Conservation (phyloP, 139 green algal species). For the Volvox reticuliferus region DNA sequence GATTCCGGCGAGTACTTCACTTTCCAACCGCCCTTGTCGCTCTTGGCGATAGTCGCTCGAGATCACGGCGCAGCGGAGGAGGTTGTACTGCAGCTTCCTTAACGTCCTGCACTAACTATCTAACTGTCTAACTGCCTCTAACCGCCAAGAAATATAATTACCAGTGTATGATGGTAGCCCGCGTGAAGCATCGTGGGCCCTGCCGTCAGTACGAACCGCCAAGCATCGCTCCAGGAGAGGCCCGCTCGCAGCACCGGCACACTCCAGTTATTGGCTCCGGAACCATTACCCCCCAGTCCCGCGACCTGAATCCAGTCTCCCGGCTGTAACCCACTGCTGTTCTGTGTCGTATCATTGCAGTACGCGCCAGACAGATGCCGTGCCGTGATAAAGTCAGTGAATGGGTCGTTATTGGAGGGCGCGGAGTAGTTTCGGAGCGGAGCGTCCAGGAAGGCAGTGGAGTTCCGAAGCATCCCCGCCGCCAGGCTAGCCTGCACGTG, state of each 20-base stretch:
- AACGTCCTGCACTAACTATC: no score
- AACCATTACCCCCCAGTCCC: neutral
- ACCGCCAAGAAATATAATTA: neutral
- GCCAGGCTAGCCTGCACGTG: neutral
- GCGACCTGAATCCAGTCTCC: neutral
- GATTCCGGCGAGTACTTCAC: no score
- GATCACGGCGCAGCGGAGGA: no score
- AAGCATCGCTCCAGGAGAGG: slow-evolving; percentile 33
- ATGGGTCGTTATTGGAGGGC: slow-evolving; percentile 30
- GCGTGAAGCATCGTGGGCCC: slow-evolving; percentile 6
- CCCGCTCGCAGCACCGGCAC: slow-evolving; percentile 11
- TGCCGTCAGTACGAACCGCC: slow-evolving; percentile 12
- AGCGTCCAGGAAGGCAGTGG: neutral
- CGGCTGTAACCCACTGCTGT: neutral
- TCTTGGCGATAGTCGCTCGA: neutral
- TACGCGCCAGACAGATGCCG: slow-evolving; percentile 28
- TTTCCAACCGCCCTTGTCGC: neutral
- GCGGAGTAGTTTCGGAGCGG: neutral
- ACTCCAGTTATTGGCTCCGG: neutral
- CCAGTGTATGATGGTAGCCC: slow-evolving; percentile 21
- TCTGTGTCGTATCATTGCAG: neutral
- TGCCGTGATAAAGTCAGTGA: slow-evolving; percentile 13
- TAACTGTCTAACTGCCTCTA: neutral
- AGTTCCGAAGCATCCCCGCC: neutral
- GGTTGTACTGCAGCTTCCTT: no score